phyloP scores from a whole-genome alignment of 306 rosid genomes.

The Benincasa hispida region DNA sequence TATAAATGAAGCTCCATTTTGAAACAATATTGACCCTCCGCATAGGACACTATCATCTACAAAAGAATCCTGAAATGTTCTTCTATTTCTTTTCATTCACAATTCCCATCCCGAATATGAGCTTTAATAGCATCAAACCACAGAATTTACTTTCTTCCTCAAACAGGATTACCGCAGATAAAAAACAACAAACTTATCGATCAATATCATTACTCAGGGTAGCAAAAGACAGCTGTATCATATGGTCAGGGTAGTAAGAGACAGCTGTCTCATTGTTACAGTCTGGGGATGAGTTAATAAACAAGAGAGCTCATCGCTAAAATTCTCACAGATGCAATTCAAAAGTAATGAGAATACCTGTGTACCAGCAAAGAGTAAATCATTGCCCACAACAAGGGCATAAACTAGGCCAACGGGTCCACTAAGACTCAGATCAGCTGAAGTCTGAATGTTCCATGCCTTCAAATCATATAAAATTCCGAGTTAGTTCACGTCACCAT shows the following conservation, averaged over 20 bases:
- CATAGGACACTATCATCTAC: not conserved
- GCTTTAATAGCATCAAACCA: not conserved
- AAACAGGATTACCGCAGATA: not conserved
- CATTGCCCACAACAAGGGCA: conserved; percentile 71
- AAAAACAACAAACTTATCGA: not conserved
- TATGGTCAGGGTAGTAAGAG: not conserved
- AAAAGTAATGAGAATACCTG: conserved; percentile 44
- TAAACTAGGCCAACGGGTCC: conserved; percentile 98
- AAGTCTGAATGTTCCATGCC: conserved; percentile 87
- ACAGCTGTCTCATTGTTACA: not conserved
- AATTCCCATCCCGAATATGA: not conserved
- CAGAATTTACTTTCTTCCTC: not conserved
- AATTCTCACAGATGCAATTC: not conserved
- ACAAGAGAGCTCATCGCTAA: not conserved
- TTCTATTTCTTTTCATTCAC: not conserved
- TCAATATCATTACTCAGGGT: not conserved
- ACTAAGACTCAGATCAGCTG: conserved; percentile 51
- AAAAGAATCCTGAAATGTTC: not conserved
- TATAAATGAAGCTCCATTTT: not conserved
- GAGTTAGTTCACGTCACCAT: not conserved
- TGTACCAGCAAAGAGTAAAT: conserved; percentile 86
- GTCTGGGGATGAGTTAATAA: not conserved
- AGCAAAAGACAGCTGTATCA: not conserved
- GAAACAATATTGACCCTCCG: not conserved
- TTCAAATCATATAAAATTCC: conserved; percentile 21